Conservation (phyloP, 148 eudicot species). For the Chenopodium suecicum region DNA sequence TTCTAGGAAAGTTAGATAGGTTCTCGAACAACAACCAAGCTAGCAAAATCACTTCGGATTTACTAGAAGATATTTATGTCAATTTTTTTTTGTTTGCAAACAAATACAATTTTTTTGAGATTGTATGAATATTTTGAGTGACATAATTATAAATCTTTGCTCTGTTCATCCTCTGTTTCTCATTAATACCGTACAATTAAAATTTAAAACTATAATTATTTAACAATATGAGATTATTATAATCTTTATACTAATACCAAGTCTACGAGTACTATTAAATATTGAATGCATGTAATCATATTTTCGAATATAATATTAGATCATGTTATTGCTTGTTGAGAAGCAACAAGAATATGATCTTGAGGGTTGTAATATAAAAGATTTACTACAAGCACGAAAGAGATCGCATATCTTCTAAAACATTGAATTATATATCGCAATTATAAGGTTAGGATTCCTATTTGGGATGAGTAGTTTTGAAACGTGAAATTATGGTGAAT, state of each 20-base stretch:
- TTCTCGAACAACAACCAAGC: conserved; percentile 28
- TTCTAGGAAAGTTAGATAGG: conserved; percentile 29
- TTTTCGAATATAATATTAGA: not conserved
- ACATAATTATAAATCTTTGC: conserved; percentile 16
- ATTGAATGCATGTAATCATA: not conserved
- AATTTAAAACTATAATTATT: not conserved
- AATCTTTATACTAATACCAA: not conserved
- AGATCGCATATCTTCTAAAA: not conserved
- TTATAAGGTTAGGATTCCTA: not conserved
- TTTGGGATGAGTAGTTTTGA: not conserved
- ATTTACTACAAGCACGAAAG: not conserved
- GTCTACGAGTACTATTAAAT: not conserved
- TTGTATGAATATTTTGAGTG: conserved; percentile 22
- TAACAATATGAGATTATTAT: not conserved
- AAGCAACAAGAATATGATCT: conserved; percentile 14
- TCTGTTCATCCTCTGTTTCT: not conserved
- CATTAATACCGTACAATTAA: not conserved
- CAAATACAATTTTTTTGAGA: not conserved
- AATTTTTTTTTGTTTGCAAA: not conserved
- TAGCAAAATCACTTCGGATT: not conserved
- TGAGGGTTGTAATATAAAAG: not conserved
- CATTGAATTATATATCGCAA: not conserved
- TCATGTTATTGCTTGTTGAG: conserved; percentile 18
- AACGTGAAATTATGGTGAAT: not conserved
- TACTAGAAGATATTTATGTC: not conserved